Evolutionary conservation across 2,329 filamentous ascomycete genomes (phyloP), one percentile per base, ranked within the genome.

Genomic region (Helminthosporium solani): DNA sequence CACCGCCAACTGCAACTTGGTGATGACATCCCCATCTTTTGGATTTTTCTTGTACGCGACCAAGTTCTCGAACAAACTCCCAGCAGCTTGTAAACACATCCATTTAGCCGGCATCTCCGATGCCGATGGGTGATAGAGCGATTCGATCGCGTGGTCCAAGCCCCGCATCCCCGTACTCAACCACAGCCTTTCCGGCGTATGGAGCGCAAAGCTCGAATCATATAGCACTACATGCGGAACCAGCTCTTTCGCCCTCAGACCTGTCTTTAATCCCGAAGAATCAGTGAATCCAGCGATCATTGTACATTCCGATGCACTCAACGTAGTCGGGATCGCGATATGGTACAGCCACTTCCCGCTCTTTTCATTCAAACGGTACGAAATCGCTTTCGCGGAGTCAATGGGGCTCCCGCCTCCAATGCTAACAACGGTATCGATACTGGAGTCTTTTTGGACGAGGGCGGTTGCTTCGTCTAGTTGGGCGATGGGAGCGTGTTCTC

Each of bases 341-440:
- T 72, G 70, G 49, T 58, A 63, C 4, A 73, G 58, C 35, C 52
- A 71, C 23, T 61, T 69, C 7, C 66, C 63, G 4, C 33, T 57
- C 44, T 67, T 61, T 19, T 65, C 61, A 46, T 71, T 62, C 28
- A 70, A 46, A 1, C 67, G 60, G 53, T 70, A 62, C 20, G 47
- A 54, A 16, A 72, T 67, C 1, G 68, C 70, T 53, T 73, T 73
- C n/a, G 67, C 56, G 1, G 58, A 62, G 42, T 82, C 79, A 47
- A 82, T 82, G 2, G 79, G 78, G 14, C 69, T 74, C 23, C 79
- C 79, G 14, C 79, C 79, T 5, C 79, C 79, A 15, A 82, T 73
- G 34, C 68, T 73, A 47, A 83, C 78, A 35, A 82, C 72, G 0
- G 78, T 81, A 57, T 82, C 79, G 41, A 81, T 75, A 27, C 54